Evolutionary conservation across 2,329 filamentous ascomycete species (phyloP).

Genomic region (Drechmeria coniospora): DNA sequence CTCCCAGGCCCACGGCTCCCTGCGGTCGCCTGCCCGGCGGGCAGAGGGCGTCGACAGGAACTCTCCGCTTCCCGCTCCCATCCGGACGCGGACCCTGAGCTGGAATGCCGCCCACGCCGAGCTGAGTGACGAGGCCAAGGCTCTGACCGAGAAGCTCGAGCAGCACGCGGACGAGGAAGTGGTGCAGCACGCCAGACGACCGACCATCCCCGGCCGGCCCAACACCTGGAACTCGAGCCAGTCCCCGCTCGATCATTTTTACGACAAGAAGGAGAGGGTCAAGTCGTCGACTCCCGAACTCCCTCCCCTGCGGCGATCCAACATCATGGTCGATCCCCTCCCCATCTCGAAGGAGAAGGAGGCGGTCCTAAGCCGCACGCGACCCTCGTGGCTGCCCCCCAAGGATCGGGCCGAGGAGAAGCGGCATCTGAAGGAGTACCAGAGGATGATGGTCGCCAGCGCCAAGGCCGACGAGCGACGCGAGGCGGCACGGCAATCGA

Average conservation of each 20-base stretch:
- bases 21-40: slow-evolving; percentile 41
- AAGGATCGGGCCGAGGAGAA: slow-evolving; percentile 85
- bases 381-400: slow-evolving; percentile 72
- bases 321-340: slow-evolving; percentile 72
- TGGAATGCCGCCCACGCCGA: slow-evolving; percentile 59
- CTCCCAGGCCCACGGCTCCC: slow-evolving; percentile 41
- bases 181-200: slow-evolving; percentile 18
- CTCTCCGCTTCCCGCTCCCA: slow-evolving; percentile 22
- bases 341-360: slow-evolving; percentile 80
- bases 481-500: slow-evolving; percentile 35
- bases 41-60: slow-evolving; percentile 25
- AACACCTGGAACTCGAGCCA: slow-evolving; percentile 24
- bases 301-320: slow-evolving; percentile 54
- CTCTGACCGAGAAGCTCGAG: slow-evolving; percentile 66
- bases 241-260: slow-evolving; percentile 15
- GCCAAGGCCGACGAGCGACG: slow-evolving; percentile 43
- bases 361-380: slow-evolving; percentile 63
- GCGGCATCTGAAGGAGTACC: slow-evolving; percentile 72
- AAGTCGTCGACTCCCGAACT: slow-evolving; percentile 55
- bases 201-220: slow-evolving; percentile 15
- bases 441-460: slow-evolving; percentile 61
- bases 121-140: slow-evolving; percentile 57
- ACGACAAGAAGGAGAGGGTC: slow-evolving; percentile 35
- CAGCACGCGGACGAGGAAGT: slow-evolving; percentile 54
- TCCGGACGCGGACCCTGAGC: slow-evolving; percentile 48